A percentile compares a stretch with the other conserved stretches of the same genome.
Evolutionary conservation across 805 yeast species (phyloP).

Genomic region (Candida ovalis): DNA sequence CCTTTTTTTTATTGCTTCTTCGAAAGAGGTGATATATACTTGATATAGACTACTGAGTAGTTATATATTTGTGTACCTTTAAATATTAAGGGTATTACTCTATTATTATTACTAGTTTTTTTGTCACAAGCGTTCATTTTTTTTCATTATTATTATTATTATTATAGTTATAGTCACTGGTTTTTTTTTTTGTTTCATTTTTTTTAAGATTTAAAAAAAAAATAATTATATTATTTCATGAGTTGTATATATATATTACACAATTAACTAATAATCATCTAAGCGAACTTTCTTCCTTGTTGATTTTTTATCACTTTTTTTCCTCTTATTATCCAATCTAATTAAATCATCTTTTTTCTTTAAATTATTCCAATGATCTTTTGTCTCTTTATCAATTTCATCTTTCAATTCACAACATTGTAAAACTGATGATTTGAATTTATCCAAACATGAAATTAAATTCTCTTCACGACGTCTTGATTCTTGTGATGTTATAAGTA

Average conservation of each 20-base stretch:
- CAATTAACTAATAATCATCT: constrained; percentile 9
- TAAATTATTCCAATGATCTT: constrained; percentile 36
- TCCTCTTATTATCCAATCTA: constrained; percentile 20
- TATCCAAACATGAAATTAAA: constrained; percentile 41
- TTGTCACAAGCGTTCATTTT: not conserved
- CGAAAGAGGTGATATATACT: not conserved
- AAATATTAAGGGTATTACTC: not conserved
- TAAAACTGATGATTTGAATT: constrained; percentile 38
- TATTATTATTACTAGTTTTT: not conserved
- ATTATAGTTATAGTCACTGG: not conserved
- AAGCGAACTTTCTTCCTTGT: constrained; percentile 14
- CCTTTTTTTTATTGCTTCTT: not conserved
- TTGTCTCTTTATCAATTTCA: constrained; percentile 36
- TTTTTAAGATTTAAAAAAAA: too few relatives aligned
- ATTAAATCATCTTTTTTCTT: constrained; percentile 21
- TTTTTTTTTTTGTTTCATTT: not conserved
- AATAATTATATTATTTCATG: too few relatives aligned
- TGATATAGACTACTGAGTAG: not conserved
- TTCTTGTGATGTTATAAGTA: constrained; percentile 21
- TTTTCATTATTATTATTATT: not conserved
- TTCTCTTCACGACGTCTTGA: constrained; percentile 43
- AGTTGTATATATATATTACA: constrained; percentile 15
- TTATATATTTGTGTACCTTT: too few relatives aligned
- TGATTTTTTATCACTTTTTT: constrained; percentile 21
- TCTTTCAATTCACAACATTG: not conserved